A percentile compares a stretch with the other conserved stretches of the same genome.
Evolutionary conservation across 2,329 filamentous ascomycete genomes (phyloP).

Genomic region (Didymellaceae sp.): DNA sequence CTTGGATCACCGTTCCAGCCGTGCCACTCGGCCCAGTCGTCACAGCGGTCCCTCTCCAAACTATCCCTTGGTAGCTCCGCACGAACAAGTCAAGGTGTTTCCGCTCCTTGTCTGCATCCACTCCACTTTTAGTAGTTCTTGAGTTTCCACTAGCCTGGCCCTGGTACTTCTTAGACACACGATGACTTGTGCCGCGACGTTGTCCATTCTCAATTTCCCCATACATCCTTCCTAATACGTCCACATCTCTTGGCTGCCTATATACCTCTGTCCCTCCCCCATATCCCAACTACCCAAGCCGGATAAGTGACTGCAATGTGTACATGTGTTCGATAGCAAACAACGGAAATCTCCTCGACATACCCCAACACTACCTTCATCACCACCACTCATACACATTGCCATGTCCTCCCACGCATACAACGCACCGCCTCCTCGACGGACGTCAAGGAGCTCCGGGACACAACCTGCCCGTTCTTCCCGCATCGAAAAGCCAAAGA

Average conservation of each 20-base stretch:
- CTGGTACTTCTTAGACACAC: slow-evolving; percentile 33
- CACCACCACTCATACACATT: no score
- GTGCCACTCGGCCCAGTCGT: slow-evolving; percentile 47
- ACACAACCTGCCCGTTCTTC: slow-evolving; percentile 40
- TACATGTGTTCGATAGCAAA: slow-evolving; percentile 22
- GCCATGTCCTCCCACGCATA: slow-evolving; percentile 40
- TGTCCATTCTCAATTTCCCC: slow-evolving; percentile 37
- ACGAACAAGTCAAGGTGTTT: slow-evolving; percentile 35
- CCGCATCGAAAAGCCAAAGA: slow-evolving; percentile 50
- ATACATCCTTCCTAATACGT: slow-evolving; percentile 44
- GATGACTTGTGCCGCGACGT: slow-evolving; percentile 44
- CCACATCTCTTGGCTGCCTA: slow-evolving; percentile 47
- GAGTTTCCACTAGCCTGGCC: slow-evolving; percentile 41
- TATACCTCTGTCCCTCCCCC: slow-evolving; percentile 46
- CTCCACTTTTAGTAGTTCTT: slow-evolving; percentile 39
- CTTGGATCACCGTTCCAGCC: slow-evolving; percentile 48
- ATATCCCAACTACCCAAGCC: slow-evolving; percentile 24
- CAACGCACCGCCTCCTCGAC: slow-evolving; percentile 36
- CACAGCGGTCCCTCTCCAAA: slow-evolving; percentile 45
- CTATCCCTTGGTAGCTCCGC: slow-evolving; percentile 44
- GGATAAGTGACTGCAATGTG: slow-evolving; percentile 29
- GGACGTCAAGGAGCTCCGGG: slow-evolving; percentile 42
- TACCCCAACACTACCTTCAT: slow-evolving; percentile 4
- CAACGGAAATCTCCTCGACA: slow-evolving; percentile 18
- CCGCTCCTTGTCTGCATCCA: slow-evolving; percentile 44